phyloP scores from a whole-genome alignment of 768 basidiomycete genomes.

The Rhodotorula diobovata region DNA sequence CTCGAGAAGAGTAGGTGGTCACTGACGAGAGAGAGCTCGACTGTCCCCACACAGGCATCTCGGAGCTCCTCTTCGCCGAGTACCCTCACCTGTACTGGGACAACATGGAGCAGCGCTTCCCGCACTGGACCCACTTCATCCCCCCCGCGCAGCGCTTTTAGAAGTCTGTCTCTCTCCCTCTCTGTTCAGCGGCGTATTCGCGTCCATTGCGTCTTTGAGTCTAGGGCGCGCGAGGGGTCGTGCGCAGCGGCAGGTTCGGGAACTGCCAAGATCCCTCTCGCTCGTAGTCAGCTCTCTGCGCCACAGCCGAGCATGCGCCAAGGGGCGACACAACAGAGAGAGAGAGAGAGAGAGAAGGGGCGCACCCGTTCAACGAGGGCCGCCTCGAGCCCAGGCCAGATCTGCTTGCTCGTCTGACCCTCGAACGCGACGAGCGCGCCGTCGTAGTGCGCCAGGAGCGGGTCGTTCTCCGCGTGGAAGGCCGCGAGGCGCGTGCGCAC shows the following conservation, averaged over 20 bases:
- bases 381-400: constrained; percentile 76
- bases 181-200: too few relatives aligned
- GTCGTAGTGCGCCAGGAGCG: constrained; percentile 69
- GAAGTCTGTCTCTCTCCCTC: too few relatives aligned
- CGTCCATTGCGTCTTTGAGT: too few relatives aligned
- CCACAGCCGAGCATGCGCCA: too few relatives aligned
- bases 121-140: constrained; percentile 33
- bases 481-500: constrained; percentile 69
- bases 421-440: constrained; percentile 56
- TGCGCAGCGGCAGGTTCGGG: neutral
- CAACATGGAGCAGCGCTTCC: constrained; percentile 27
- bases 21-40: neutral
- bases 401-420: constrained; percentile 77
- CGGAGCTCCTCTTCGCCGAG: constrained; percentile 6
- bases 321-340: neutral
- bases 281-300: too few relatives aligned
- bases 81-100: constrained; percentile 38
- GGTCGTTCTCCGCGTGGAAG: constrained; percentile 75
- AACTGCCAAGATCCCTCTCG: neutral
- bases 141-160: constrained; percentile 8
- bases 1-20: too few relatives aligned
- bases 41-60: constrained; percentile 7
- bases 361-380: constrained; percentile 48
- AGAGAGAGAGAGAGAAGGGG: neutral
- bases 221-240: too few relatives aligned